Base-by-base conservation (phyloP, 441 rosid genomes). In the Gossypium aridum region DNA sequence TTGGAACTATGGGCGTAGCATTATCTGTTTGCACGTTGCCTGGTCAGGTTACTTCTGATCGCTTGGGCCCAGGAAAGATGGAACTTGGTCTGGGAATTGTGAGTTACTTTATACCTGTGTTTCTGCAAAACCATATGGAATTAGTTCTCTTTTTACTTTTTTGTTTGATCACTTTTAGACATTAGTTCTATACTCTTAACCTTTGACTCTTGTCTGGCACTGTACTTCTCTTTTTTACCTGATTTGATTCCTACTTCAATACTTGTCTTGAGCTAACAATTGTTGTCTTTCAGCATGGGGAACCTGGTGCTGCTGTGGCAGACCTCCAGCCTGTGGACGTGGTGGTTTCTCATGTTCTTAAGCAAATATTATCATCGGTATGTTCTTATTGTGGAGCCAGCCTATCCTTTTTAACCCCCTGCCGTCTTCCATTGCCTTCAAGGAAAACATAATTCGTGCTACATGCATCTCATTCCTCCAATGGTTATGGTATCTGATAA, bases 11-110 rank as follows among this genome's bases (percentile, higher is more conserved):
- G 99, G 99, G 96, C 70, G 96, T 96, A 75, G 98, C 96, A 37
- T 80, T 93, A 82, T 93, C 98, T 62, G 96, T 96, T 54, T 92
- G 99, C 80, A 92, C 97, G n/a, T 85, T 85, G 77, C 98, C 99
- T 69, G 97, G 99, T 70, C 97, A 84, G 81, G 90, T 85, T 77
- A 89, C 97, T 67, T 90, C 98, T 31, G 98, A 93, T 75, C 95
- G 99, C 77, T 79, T 96, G 87, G 98, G 96, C 71, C 86, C 90
- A n/a, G 94, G 88, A 71, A 96, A 93, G 85, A 93, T 96, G 91
- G 99, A 96, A 78, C 98, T 96, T 56, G 99, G 99, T 77, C 96
- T 93, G 78, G 98, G 98, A 89, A 90, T 96, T 79, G 99, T 96
- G 87, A 87, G 97, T 84, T 76, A 63, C 57, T 77, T 81, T 72